Conservation (phyloP, 2,329 filamentous ascomycete species). For the Pseudogymnoascus verrucosus region DNA sequence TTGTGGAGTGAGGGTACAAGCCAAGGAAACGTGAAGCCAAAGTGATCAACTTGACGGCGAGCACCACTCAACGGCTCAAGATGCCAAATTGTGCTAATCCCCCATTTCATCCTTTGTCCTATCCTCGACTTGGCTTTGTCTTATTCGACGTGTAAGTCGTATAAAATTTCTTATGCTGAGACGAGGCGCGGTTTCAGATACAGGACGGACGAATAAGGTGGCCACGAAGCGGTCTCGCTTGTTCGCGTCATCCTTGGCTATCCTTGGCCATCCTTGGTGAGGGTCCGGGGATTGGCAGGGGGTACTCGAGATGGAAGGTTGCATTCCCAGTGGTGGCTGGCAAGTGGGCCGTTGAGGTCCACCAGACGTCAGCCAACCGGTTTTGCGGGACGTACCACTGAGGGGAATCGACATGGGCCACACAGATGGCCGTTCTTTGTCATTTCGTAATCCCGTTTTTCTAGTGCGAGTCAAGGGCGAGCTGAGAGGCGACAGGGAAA, state of each 20-base stretch:
- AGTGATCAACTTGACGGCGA: not conserved
- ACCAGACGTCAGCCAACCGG: conserved; percentile 5
- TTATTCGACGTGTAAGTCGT: not conserved
- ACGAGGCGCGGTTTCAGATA: conserved; percentile 5
- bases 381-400: conserved; percentile 6
- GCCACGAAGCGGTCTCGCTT: conserved; percentile 5
- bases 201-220: not conserved
- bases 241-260: not conserved
- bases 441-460: not conserved
- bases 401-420: conserved; percentile 2
- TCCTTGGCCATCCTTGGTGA: not conserved
- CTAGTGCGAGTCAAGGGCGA: not conserved
- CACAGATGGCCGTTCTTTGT: conserved; percentile 5
- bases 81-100: not conserved
- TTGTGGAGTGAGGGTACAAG: not conserved
- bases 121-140: not conserved
- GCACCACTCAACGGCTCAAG: not conserved
- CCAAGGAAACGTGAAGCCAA: not conserved
- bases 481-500: not conserved
- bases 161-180: conserved; percentile 7
- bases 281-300: not conserved
- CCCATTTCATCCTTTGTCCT: not conserved
- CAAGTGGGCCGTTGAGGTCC: not conserved
- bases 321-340: conserved; percentile 3
- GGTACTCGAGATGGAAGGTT: conserved; percentile 3